Evolutionary conservation across 257 asterid genomes (phyloP).

Genomic region (Solanum dulcamara): DNA sequence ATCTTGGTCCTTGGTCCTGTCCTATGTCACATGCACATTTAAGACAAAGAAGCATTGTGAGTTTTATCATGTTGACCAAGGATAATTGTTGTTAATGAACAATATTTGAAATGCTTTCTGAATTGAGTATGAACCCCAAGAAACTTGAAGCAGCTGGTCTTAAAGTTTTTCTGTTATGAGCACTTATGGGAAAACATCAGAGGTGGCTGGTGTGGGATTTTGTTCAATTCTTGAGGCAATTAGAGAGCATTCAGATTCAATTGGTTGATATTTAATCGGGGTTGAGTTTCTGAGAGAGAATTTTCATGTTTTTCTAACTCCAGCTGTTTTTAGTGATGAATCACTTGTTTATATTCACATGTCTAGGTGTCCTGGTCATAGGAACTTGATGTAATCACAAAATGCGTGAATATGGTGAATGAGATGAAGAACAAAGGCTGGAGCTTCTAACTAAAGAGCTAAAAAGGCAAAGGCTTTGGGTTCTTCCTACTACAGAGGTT

Average conservation of each 20-base stretch:
- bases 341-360: not conserved
- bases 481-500: conserved; percentile 75
- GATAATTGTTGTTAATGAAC: not conserved
- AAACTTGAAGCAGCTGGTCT: not conserved
- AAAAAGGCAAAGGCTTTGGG: conserved; percentile 84
- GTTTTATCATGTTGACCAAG: not conserved
- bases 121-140: not conserved
- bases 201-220: not conserved
- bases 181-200: not conserved
- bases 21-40: not conserved
- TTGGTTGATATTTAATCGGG: not conserved
- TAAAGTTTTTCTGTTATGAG: not conserved
- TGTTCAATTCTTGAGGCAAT: not conserved
- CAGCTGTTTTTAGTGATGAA: not conserved
- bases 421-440: conserved; percentile 85
- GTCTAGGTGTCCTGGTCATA: conserved; percentile 46
- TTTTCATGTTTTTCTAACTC: not conserved
- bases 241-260: not conserved
- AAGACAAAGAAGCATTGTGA: not conserved
- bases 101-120: not conserved
- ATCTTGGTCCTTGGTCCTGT: not conserved
- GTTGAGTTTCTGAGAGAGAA: not conserved
- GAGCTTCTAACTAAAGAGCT: conserved; percentile 75
- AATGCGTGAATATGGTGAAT: conserved; percentile 71
- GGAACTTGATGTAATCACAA: conserved; percentile 76